Base-by-base conservation (phyloP, 768 basidiomycete species). In the Tylopilus sp. region DNA sequence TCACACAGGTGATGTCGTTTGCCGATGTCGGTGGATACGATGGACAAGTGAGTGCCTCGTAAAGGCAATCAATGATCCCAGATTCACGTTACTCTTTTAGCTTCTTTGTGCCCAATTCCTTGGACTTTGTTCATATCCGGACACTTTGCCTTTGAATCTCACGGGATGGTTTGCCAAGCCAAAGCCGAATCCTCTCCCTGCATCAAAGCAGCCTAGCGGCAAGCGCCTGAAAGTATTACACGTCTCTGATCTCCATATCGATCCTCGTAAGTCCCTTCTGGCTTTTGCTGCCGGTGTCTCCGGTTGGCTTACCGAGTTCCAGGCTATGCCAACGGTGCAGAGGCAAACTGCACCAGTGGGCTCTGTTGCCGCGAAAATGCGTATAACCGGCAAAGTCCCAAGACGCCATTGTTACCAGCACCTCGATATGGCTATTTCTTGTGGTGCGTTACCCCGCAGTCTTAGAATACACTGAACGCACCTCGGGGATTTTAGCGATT, bases 161-260 rank as follows among this genome's bases (percentile, higher is more conserved):
- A 83, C 79, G 1, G 71, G 71, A 13, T 90, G 87, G 84, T 91
- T 90, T 68, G 73, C 79, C 26, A 90, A 87, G 66, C 85, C 87
- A 3, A 91, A 90, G 64, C 88, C 88, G 1, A 76, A 78, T 26
- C 83, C 83, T 5, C 76, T 84, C 13, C 86, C 85, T n/a, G 55
- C 73, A 10, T 74, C 76, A 0, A 85, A 77, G 65, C 74, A 76
- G 63, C 77, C 78, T 16, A 86, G 81, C 40, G 87, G 87, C 13
- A 68, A 86, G 60, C 75, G 81, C 33, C 71, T 89, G 38, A 89
- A 87, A 64, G 82, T 89, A 0, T 68, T 91, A 52, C 89, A 90
- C 63, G 51, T 91, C n/a, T 87, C 86, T 1, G 88, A 90, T 62
- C 74, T 87, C 52, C 89, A 89, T 65, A 69, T 91, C 46, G 88